Percentiles rank a stretch among this genome's conserved stretches.
Evolutionary conservation across 2,329 filamentous ascomycete species (phyloP).

Genomic region (Lachnellula subtilissima): DNA sequence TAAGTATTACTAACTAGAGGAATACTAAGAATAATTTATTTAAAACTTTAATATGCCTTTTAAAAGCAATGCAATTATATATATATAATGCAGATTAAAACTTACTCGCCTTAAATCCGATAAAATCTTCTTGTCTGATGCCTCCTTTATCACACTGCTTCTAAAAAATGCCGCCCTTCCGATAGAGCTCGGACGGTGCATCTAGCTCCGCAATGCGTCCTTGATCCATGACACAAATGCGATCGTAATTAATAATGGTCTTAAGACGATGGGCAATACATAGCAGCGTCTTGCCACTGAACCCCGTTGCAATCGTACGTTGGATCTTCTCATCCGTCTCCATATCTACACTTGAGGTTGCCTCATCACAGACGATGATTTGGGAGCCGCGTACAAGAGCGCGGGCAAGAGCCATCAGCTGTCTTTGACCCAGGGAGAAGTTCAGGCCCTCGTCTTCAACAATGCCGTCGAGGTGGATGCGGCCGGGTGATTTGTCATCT

Average conservation of each 20-base stretch:
- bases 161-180: constrained; percentile 74
- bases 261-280: constrained; percentile 90
- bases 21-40: too few species aligned
- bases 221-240: constrained; percentile 94
- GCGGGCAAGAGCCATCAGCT: constrained; percentile 89
- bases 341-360: constrained; percentile 88
- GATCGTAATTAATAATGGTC: constrained; percentile 90
- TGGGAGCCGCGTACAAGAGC: constrained; percentile 81
- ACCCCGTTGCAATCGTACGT: constrained; percentile 76
- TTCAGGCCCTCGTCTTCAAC: constrained; percentile 96
- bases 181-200: constrained; percentile 68
- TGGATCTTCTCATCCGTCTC: constrained; percentile 97
- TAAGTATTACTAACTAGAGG: too few species aligned
- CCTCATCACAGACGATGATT: constrained; percentile 97
- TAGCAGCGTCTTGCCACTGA: constrained; percentile 79
- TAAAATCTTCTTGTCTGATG: constrained; percentile 31
- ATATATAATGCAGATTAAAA: too few species aligned
- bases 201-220: constrained; percentile 85
- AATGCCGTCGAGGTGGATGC: constrained; percentile 75
- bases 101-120: neutral
- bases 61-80: too few species aligned
- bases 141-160: constrained; percentile 61
- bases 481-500: constrained; percentile 39
- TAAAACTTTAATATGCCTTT: too few species aligned
- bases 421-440: constrained; percentile 90